Evolutionary conservation across 306 rosid species (phyloP).

Genomic region (Lupinus albus): DNA sequence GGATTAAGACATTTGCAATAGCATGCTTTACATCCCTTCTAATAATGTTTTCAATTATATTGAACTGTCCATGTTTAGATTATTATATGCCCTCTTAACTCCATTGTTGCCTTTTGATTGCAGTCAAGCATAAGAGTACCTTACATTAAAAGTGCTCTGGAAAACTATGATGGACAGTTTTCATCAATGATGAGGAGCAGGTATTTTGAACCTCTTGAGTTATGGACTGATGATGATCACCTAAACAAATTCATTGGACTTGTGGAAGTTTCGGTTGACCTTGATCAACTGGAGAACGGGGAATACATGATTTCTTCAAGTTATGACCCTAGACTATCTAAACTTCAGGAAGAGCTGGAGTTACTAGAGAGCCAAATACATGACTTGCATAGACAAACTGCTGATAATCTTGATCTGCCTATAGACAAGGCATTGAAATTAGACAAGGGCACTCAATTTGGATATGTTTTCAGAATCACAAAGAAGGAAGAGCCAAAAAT

Average conservation of each 20-base stretch:
- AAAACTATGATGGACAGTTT: conserved; percentile 72
- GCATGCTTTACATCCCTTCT: conserved; percentile 2
- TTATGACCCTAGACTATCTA: conserved; percentile 72
- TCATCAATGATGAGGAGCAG: conserved; percentile 68
- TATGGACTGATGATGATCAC: conserved; percentile 77
- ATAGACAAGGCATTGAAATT: conserved; percentile 84
- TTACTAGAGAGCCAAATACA: conserved; percentile 73
- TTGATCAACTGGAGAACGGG: conserved; percentile 90
- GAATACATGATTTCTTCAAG: conserved; percentile 90
- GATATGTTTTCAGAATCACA: conserved; percentile 94
- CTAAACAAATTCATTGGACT: conserved; percentile 76
- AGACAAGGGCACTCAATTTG: conserved; percentile 91
- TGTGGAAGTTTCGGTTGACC: conserved; percentile 88
- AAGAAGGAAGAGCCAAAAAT: conserved; percentile 98
- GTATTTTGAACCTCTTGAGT: conserved; percentile 65
- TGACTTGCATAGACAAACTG: conserved; percentile 71
- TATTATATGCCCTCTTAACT: conserved; percentile 34
- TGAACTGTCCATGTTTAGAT: conserved; percentile 27
- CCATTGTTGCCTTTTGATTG: conserved; percentile 45
- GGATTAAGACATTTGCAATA: too few species aligned
- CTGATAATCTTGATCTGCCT: conserved; percentile 82
- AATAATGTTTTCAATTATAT: not conserved
- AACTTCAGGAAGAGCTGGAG: conserved; percentile 71
- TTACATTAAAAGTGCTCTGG: conserved; percentile 70
- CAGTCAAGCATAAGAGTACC: conserved; percentile 92